Conservation (phyloP, 2,329 filamentous ascomycete species). For the Waltergamsia citrina region DNA sequence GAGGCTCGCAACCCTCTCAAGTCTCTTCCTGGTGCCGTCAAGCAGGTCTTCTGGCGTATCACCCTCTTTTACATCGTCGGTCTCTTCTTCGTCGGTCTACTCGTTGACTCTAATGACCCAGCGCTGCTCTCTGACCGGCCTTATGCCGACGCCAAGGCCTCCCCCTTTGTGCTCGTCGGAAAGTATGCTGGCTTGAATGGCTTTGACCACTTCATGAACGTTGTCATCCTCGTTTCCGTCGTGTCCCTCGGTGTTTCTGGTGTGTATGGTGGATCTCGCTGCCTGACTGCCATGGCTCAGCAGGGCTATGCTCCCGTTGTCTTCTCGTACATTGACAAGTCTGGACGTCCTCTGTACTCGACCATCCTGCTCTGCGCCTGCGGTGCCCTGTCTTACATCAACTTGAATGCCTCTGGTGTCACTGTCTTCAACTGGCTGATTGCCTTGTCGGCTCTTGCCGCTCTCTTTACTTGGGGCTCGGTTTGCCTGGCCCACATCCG, state of each 20-base stretch:
- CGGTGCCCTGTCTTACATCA: slow-evolving; percentile 35
- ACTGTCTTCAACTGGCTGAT: slow-evolving; percentile 53
- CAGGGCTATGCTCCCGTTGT: slow-evolving; percentile 40
- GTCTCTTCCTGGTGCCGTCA: slow-evolving; percentile 64
- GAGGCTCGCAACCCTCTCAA: slow-evolving; percentile 57
- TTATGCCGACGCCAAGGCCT: slow-evolving; percentile 23
- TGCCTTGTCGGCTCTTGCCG: slow-evolving; percentile 49
- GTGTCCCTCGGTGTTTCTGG: slow-evolving; percentile 41
- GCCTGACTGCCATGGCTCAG: slow-evolving; percentile 40
- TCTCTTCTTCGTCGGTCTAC: slow-evolving; percentile 33
- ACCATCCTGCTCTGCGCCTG: slow-evolving; percentile 30
- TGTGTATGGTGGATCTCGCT: slow-evolving; percentile 42
- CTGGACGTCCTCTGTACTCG: slow-evolving; percentile 36
- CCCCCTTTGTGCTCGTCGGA: slow-evolving; percentile 38
- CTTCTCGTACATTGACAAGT: slow-evolving; percentile 39
- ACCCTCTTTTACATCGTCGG: slow-evolving; percentile 35
- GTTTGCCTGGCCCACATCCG: slow-evolving; percentile 57
- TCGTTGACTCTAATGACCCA: slow-evolving; percentile 27
- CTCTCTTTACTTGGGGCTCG: slow-evolving; percentile 55
- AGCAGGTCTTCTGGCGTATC: slow-evolving; percentile 52
- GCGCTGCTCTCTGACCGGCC: slow-evolving; percentile 24
- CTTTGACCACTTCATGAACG: slow-evolving; percentile 39
- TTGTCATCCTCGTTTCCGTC: slow-evolving; percentile 40
- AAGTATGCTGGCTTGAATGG: slow-evolving; percentile 33
- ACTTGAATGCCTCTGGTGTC: slow-evolving; percentile 29